Percentiles rank a stretch among this genome's conserved stretches.
Conservation (phyloP, 2,329 filamentous ascomycete genomes). For the Clarireedia monteithiana region DNA sequence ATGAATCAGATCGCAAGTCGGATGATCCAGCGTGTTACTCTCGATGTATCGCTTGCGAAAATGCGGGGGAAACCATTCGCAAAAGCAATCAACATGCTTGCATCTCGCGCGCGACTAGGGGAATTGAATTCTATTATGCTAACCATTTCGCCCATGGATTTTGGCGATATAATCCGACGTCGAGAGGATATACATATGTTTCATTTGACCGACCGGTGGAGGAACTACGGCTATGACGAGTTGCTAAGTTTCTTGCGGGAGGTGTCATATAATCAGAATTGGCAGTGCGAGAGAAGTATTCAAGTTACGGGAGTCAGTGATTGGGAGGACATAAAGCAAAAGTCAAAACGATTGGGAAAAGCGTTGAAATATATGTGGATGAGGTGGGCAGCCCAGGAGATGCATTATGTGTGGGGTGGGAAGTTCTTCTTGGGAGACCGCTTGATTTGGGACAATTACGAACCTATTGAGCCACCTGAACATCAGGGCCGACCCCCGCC, state of each 20-base stretch:
- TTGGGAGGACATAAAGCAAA: neutral
- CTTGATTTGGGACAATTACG: constrained; percentile 1
- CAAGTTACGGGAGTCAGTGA: neutral
- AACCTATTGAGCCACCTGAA: neutral
- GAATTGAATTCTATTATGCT: neutral
- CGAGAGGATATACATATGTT: neutral
- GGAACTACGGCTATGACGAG: neutral
- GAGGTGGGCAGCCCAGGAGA: neutral
- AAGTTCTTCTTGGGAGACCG: neutral
- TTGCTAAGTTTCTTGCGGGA: neutral
- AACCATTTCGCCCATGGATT: neutral
- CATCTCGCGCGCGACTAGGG: neutral
- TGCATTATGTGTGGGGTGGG: constrained; percentile 7
- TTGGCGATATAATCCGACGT: neutral
- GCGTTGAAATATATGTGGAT: neutral
- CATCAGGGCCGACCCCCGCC: too few relatives aligned
- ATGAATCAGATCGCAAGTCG: neutral
- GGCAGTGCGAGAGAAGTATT: neutral
- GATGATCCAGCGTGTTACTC: neutral
- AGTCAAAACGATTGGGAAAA: neutral
- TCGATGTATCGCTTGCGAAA: neutral
- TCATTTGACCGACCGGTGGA: neutral
- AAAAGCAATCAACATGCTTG: neutral
- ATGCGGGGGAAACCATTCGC: neutral
- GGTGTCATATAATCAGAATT: neutral